Base-by-base conservation (phyloP, 2,329 filamentous ascomycete genomes). In the Curvularia hawaiiensis region DNA sequence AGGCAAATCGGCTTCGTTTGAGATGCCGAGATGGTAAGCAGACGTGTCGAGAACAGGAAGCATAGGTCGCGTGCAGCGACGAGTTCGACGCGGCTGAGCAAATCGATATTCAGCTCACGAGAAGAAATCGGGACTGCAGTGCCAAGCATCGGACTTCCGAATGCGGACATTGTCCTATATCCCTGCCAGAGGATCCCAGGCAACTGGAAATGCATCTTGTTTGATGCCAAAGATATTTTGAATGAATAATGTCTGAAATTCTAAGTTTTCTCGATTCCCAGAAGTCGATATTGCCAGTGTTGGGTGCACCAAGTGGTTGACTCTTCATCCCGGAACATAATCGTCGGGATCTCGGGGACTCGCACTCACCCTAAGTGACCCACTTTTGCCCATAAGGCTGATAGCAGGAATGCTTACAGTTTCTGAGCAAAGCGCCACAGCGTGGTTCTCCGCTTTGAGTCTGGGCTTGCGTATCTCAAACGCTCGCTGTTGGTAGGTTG, bases 291-390 rank as follows among this genome's bases (percentile, higher is more conserved):
- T 11, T 30, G 22, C n/a, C 31, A 30, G 38, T 51, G 53, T 46
- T 52, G 47, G 9, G 11, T 41, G 35, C 30, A 31, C 41, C 20
- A 24, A 48, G 26, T 16, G 26, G 24, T 10, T 28, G 33, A 28
- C 38, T 12, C 26, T 7, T 26, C 22, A 14, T 62, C 51, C 65
- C 65, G 65, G 45, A 46, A 59, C 30, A 61, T 65, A 52, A 35
- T 64, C 61, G 65, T 59, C 66, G 62, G 63, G 40, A 31, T 47
- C 38, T 64, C 61, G 66, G 59, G 54, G 41, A 59, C 47, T 60
- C 51, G 52, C 18, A 16, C 26, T 53, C 48, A 51, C 54, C 47
- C 38, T 45, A 14, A 40, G 41, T 38, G 53, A 51, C 59, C 62
- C 60, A 60, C 61, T 24, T 38, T 33, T 10, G 14, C n/a, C 20